These are phyloP conservation scores for Tubosaeta sp. DNA, from an alignment of 768 basidiomycete genomes.

Conservation along the genomic window DNA sequence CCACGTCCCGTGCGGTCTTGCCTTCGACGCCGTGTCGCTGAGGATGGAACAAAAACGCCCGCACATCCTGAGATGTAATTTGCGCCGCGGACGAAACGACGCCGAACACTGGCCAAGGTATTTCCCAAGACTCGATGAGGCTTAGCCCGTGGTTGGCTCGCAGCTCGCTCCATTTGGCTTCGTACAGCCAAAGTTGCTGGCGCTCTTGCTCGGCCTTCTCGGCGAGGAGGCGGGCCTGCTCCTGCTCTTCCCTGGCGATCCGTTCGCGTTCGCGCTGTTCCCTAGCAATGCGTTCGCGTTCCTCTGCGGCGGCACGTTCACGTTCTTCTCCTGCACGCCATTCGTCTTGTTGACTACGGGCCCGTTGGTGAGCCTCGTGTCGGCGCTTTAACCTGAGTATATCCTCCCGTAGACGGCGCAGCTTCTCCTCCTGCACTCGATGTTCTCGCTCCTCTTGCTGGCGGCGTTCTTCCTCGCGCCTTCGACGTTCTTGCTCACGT, in stretches of 20 bases:
- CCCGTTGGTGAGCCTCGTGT: neutral
- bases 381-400: neutral
- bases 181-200: slow-evolving; percentile 25
- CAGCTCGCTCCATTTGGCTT: slow-evolving; percentile 36
- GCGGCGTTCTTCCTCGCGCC: neutral
- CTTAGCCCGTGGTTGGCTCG: slow-evolving; percentile 19
- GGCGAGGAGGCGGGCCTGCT: slow-evolving; percentile 14
- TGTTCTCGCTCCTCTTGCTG: slow-evolving; percentile 1
- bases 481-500: neutral
- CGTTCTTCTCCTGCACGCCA: neutral
- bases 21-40: slow-evolving; percentile 25
- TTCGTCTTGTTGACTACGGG: neutral
- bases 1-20: slow-evolving; percentile 32
- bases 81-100: slow-evolving; percentile 18
- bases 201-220: slow-evolving; percentile 5
- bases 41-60: slow-evolving; percentile 39
- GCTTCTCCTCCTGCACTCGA: slow-evolving; percentile 1
- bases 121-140: slow-evolving; percentile 24
- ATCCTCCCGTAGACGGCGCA: slow-evolving; percentile 17
- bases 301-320: neutral
- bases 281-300: too few species aligned
- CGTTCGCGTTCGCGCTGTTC: neutral
- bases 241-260: slow-evolving; percentile 1
- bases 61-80: slow-evolving; percentile 35
- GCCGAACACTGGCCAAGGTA: slow-evolving; percentile 46